These are phyloP conservation scores for Thermothielavioides terrestris DNA, from an alignment of 495 filamentous ascomycete genomes.

Conservation along the genomic window DNA sequence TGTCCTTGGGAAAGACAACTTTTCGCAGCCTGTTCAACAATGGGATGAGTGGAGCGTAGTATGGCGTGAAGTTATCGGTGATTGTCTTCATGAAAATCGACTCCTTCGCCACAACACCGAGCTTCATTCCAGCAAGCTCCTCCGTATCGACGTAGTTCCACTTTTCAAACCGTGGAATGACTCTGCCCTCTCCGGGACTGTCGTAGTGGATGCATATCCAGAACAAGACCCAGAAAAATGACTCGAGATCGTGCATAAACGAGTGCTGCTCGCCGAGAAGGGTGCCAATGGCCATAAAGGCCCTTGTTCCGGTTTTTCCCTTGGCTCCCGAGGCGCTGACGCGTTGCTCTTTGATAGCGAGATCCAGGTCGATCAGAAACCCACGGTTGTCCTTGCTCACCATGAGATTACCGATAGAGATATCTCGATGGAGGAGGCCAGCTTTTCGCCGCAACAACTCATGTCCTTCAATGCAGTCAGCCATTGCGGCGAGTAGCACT, in stretches of 20 bases:
- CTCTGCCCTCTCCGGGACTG: no score
- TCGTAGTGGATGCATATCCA: neutral
- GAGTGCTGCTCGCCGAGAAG: neutral
- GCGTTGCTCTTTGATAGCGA: neutral
- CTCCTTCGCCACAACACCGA: neutral
- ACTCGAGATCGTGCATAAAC: neutral
- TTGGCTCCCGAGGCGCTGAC: neutral
- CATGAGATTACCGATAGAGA: conserved; percentile 26
- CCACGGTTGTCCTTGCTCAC: neutral
- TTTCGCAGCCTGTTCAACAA: neutral
- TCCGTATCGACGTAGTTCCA: no score
- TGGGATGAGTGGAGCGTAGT: neutral
- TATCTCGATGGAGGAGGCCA: conserved; percentile 27
- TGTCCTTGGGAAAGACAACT: neutral
- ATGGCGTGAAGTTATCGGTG: neutral
- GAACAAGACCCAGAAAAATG: no score
- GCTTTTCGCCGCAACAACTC: conserved; percentile 3
- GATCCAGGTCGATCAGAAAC: neutral
- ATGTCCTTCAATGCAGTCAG: conserved; percentile 25
- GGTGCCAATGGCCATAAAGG: neutral
- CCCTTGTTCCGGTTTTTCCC: neutral
- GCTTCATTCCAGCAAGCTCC: no score
- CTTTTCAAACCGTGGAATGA: no score
- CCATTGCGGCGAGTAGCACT: conserved; percentile 33
- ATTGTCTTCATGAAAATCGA: neutral